phyloP scores from a whole-genome alignment of 1,139 yeast species.

The Geotrichum histeridarum region DNA sequence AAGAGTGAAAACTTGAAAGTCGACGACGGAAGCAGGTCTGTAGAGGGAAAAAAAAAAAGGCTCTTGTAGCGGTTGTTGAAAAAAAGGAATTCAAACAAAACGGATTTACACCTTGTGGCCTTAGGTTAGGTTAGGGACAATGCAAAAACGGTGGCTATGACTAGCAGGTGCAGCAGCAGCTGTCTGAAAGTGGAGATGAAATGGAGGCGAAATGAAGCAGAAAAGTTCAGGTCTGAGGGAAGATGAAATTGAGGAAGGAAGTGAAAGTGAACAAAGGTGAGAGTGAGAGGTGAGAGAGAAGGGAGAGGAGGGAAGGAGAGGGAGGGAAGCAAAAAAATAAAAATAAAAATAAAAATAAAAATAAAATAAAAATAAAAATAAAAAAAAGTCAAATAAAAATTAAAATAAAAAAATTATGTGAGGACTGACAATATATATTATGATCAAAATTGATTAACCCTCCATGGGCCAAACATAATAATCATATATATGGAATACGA shows the following conservation, averaged over 20 bases:
- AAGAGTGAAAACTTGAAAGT: background rate
- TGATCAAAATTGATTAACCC: too few species aligned
- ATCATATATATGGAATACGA: too few species aligned
- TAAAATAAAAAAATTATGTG: too few species aligned
- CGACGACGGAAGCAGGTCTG: background rate
- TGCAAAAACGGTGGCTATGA: too few species aligned
- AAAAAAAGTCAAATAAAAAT: background rate
- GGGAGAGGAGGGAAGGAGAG: background rate
- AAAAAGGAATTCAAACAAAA: background rate
- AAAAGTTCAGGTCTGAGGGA: background rate
- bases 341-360: background rate
- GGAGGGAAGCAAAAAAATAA: background rate
- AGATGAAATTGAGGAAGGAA: background rate
- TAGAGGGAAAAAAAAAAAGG: background rate
- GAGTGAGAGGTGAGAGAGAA: background rate
- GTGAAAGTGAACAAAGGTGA: background rate
- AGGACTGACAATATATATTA: too few species aligned
- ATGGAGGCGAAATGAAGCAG: background rate
- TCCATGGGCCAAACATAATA: too few species aligned
- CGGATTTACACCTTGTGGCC: background rate
- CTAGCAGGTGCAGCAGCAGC: background rate
- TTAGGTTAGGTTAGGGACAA: too few species aligned
- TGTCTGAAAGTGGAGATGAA: background rate
- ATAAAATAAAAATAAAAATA: background rate
- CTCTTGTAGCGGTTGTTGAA: background rate